Evolutionary conservation across 805 yeast species (phyloP).

Genomic region (Starmerella sp.): DNA sequence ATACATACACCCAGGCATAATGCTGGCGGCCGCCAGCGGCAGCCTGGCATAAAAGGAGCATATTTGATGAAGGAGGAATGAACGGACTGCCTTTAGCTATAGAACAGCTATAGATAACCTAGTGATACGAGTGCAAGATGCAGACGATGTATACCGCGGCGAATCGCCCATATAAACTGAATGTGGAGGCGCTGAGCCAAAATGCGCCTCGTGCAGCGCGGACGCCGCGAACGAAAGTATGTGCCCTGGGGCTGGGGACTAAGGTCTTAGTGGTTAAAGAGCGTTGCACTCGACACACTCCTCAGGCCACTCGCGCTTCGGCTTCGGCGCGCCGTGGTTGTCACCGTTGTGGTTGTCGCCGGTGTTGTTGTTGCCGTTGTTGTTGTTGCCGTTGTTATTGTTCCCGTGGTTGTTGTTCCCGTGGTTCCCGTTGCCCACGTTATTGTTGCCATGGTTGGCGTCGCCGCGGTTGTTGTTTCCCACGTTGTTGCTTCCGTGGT

Average conservation of each 20-base stretch:
- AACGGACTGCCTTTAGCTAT: background rate
- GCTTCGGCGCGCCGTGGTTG: background rate
- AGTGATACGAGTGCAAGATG: no score
- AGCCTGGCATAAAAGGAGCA: background rate
- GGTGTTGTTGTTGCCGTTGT: background rate
- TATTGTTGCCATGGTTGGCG: background rate
- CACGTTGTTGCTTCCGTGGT: background rate
- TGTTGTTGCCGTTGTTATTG: background rate
- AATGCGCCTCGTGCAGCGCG: no score
- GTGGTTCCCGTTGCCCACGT: background rate
- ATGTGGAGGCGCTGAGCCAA: no score
- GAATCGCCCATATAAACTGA: no score
- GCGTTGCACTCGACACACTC: slow-evolving; percentile 1
- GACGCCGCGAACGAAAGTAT: no score
- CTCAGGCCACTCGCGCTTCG: background rate
- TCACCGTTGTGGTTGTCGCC: background rate
- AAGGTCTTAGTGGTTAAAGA: background rate
- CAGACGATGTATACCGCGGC: no score
- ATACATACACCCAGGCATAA: no score
- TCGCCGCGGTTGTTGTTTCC: background rate
- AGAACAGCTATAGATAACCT: no score
- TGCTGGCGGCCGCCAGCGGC: no score
- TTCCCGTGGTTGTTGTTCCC: background rate
- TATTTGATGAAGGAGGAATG: background rate
- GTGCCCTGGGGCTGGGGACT: background rate